These are phyloP conservation scores for Nissolia schottii DNA, from an alignment of 306 rosid species.

Conservation along the genomic window DNA sequence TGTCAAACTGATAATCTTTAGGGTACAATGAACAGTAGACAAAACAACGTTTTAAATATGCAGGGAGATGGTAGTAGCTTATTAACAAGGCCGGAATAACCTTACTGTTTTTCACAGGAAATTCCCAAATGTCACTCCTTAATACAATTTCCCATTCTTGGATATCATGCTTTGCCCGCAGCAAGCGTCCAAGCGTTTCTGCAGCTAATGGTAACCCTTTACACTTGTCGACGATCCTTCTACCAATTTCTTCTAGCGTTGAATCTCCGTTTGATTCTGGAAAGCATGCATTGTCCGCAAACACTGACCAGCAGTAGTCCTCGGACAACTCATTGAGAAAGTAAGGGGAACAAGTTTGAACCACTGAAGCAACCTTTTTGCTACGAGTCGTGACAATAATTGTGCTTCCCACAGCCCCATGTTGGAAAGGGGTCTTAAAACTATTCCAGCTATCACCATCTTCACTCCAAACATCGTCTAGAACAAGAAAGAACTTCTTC, in stretches of 20 bases:
- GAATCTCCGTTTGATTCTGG: background rate
- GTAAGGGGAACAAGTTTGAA: background rate
- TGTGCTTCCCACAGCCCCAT: background rate
- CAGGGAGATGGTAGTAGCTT: slow-evolving; percentile 35
- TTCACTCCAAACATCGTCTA: background rate
- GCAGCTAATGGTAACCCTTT: slow-evolving; percentile 35
- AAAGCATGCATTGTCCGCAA: background rate
- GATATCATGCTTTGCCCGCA: background rate
- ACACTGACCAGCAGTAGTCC: background rate
- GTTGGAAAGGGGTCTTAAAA: background rate
- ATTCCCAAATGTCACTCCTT: slow-evolving; percentile 2
- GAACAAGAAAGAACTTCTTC: background rate
- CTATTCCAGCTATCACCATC: background rate
- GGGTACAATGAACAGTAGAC: slow-evolving; percentile 38
- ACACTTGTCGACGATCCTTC: slow-evolving; percentile 6
- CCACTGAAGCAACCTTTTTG: background rate
- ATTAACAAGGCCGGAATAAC: slow-evolving; percentile 16
- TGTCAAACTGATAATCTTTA: slow-evolving; percentile 12
- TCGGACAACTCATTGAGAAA: background rate
- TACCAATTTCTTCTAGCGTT: background rate
- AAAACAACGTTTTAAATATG: slow-evolving; percentile 34
- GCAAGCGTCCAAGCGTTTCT: slow-evolving; percentile 23
- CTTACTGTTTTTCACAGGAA: background rate
- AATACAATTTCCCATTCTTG: background rate
- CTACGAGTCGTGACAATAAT: background rate